phyloP scores from a whole-genome alignment of 2,329 filamentous ascomycete species.

The Fusarium torreyae region DNA sequence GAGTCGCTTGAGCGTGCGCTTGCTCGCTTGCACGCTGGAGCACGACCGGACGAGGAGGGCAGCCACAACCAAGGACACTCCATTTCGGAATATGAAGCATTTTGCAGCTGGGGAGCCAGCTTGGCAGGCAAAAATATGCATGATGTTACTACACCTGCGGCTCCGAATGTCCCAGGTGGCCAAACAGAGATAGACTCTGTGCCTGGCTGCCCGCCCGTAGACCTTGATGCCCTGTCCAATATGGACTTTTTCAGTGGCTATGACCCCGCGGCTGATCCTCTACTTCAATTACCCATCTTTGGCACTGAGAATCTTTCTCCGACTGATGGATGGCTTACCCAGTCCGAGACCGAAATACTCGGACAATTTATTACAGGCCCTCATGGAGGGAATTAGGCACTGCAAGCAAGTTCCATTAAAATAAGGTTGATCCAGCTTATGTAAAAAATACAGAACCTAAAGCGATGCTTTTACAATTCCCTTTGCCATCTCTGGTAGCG shows the following conservation, averaged over 20 bases:
- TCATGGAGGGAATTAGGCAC: not conserved
- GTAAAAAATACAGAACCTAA: not conserved
- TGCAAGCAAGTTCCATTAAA: no score
- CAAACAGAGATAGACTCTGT: not conserved
- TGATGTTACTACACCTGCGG: not conserved
- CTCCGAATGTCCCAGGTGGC: not conserved
- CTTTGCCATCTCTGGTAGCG: constrained; percentile 9
- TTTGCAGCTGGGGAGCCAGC: constrained; percentile 7
- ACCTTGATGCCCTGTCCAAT: constrained; percentile 2
- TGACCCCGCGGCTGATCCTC: constrained; percentile 4
- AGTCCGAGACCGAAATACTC: constrained; percentile 6
- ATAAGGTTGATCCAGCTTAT: fast-evolving
- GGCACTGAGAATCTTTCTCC: constrained; percentile 2
- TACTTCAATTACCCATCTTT: constrained; percentile 2
- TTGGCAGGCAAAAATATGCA: constrained; percentile 1
- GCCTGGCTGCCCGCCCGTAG: constrained; percentile 8
- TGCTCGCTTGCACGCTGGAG: not conserved
- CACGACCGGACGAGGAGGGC: not conserved
- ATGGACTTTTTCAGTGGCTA: constrained; percentile 19
- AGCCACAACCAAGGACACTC: not conserved
- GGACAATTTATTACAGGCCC: constrained; percentile 8
- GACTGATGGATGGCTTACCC: constrained; percentile 1
- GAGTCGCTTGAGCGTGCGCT: constrained; percentile 15
- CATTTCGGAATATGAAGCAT: constrained; percentile 8
- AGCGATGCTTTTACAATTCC: constrained; percentile 4